Conservation (phyloP, 768 basidiomycete genomes). For the Auricularia heimuer region DNA sequence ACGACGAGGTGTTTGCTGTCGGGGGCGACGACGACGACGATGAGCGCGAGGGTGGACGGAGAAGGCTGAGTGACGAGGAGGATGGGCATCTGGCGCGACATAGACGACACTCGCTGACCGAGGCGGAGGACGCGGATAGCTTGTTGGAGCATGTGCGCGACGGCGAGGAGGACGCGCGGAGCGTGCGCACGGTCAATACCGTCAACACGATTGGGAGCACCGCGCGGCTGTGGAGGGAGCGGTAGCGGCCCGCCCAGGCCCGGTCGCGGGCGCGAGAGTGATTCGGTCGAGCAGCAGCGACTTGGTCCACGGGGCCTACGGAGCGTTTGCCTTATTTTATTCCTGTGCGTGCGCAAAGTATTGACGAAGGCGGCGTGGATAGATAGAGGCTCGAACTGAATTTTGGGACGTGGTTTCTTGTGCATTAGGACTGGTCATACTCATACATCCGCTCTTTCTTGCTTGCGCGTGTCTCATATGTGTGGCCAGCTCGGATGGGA, state of each 20-base stretch:
- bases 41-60: background rate
- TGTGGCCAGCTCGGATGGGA: too few species aligned
- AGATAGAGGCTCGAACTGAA: too few species aligned
- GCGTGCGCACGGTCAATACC: background rate
- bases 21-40: background rate
- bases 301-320: too few species aligned
- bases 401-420: too few species aligned
- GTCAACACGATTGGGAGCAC: background rate
- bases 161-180: background rate
- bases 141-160: background rate
- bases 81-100: background rate
- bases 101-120: background rate
- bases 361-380: too few species aligned
- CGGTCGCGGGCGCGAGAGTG: too few species aligned
- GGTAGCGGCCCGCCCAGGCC: background rate
- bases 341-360: too few species aligned
- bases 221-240: background rate
- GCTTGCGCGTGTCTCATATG: too few species aligned
- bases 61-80: background rate
- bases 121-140: background rate
- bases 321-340: too few species aligned
- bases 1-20: background rate
- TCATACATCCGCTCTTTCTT: too few species aligned
- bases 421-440: too few species aligned
- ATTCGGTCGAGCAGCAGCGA: too few species aligned